These are phyloP conservation scores for Brasilioporus rufonigricans DNA, from an alignment of 768 basidiomycete species.

Conservation along the genomic window DNA sequence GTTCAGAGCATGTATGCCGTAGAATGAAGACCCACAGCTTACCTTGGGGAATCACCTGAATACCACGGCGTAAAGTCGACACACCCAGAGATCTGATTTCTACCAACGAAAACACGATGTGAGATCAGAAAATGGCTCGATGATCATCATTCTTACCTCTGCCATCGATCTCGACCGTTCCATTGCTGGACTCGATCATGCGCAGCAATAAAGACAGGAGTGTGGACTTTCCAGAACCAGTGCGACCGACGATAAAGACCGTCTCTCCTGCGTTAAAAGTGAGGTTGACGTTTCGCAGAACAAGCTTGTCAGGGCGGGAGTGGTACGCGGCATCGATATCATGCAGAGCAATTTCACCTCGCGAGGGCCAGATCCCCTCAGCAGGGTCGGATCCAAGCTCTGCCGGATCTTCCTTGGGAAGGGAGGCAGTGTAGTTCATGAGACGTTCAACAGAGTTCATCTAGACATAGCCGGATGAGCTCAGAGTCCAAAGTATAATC, in stretches of 20 bases:
- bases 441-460: slow-evolving; percentile 31
- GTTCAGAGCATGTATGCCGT: not conserved
- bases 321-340: slow-evolving; percentile 71
- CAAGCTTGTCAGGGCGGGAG: slow-evolving; percentile 60
- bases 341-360: slow-evolving; percentile 64
- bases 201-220: slow-evolving; percentile 64
- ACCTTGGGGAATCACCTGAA: slow-evolving; percentile 33
- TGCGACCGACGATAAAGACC: slow-evolving; percentile 76
- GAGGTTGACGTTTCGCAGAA: slow-evolving; percentile 56
- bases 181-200: slow-evolving; percentile 69
- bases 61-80: slow-evolving; percentile 26
- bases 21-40: not conserved
- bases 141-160: slow-evolving; percentile 33
- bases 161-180: slow-evolving; percentile 79
- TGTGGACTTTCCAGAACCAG: slow-evolving; percentile 76
- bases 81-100: slow-evolving; percentile 82
- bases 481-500: not conserved
- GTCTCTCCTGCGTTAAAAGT: slow-evolving; percentile 69
- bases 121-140: slow-evolving; percentile 60
- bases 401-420: slow-evolving; percentile 25
- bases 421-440: slow-evolving; percentile 22
- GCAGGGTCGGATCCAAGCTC: slow-evolving; percentile 23
- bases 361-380: slow-evolving; percentile 20
- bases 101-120: slow-evolving; percentile 42
- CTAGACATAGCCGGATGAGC: slow-evolving; percentile 6